A percentile compares a stretch with the other conserved stretches of the same genome.
Conservation (phyloP, 1,284 basidiomycete genomes). For the Ustilago crameri region DNA sequence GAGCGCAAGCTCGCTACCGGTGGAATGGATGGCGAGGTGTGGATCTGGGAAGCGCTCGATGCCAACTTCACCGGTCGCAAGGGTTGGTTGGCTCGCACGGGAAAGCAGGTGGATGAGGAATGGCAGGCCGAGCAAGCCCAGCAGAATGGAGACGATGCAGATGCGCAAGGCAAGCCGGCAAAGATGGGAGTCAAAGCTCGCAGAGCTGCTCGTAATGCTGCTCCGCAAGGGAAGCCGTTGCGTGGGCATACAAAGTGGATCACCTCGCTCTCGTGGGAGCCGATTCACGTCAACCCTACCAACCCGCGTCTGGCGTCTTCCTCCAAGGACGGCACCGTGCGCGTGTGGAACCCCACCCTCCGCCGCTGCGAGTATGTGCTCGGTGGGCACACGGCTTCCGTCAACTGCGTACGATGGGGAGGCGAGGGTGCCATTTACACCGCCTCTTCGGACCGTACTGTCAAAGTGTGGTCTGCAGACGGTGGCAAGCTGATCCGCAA, state of each 20-base stretch:
- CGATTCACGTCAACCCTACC: constrained; percentile 75
- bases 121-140: constrained; percentile 32
- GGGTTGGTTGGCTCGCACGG: constrained; percentile 55
- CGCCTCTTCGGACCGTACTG: constrained; percentile 90
- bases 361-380: constrained; percentile 84
- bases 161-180: constrained; percentile 15
- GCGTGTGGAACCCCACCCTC: constrained; percentile 85
- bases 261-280: constrained; percentile 95
- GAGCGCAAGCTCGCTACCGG: constrained; percentile 89
- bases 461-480: constrained; percentile 91
- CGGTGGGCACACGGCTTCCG: constrained; percentile 90
- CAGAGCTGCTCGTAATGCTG: constrained; percentile 58
- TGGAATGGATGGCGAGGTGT: constrained; percentile 65
- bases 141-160: constrained; percentile 5
- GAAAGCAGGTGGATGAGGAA: constrained; percentile 58
- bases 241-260: constrained; percentile 97
- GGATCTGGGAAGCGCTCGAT: constrained; percentile 64
- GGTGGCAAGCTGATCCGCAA: constrained; percentile 75
- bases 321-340: constrained; percentile 94
- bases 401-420: constrained; percentile 96
- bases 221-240: constrained; percentile 56
- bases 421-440: constrained; percentile 77
- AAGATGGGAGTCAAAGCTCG: constrained; percentile 59
- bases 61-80: constrained; percentile 47
- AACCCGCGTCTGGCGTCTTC: constrained; percentile 83